These are phyloP conservation scores for Globisporangium emineosum DNA, from an alignment of 352 stramenopile species.

Conservation along the genomic window DNA sequence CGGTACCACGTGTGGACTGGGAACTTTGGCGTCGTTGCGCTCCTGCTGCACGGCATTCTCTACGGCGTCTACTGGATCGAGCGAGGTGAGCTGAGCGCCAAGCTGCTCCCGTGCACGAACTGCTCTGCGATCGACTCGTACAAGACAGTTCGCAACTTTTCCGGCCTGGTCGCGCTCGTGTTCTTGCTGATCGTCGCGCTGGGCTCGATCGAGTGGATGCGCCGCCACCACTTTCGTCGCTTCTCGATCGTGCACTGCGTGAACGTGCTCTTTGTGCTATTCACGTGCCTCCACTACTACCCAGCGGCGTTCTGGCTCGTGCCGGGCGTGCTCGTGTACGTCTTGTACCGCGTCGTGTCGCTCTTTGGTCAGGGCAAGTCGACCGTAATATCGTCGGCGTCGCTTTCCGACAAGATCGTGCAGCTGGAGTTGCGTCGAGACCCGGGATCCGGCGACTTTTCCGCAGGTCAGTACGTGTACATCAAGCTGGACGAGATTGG, in stretches of 20 bases:
- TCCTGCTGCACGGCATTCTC: conserved; percentile 48
- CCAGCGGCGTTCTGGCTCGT: conserved; percentile 55
- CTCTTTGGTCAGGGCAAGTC: conserved; percentile 35
- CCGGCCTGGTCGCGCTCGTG: conserved; percentile 45
- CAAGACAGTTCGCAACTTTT: conserved; percentile 61
- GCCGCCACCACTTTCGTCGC: conserved; percentile 44
- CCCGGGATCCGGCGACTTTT: conserved; percentile 28
- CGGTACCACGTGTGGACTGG: conserved; percentile 63
- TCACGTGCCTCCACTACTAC: conserved; percentile 70
- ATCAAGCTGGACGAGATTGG: conserved; percentile 54
- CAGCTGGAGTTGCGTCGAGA: conserved; percentile 55
- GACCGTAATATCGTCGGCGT: conserved; percentile 37
- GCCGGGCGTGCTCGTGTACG: conserved; percentile 47
- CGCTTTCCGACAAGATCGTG: conserved; percentile 42
- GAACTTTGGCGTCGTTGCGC: conserved; percentile 42
- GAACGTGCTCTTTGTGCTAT: conserved; percentile 41
- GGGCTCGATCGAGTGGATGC: conserved; percentile 48
- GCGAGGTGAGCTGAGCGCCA: conserved; percentile 44
- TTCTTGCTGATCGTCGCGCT: conserved; percentile 36
- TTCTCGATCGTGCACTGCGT: conserved; percentile 59
- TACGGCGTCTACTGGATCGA: conserved; percentile 57
- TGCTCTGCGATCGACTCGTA: conserved; percentile 47
- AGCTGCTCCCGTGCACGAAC: conserved; percentile 49
- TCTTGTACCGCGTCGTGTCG: conserved; percentile 59
- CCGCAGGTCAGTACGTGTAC: conserved; percentile 70